These are phyloP conservation scores for Akebia trifoliata DNA, from an alignment of 164 flowering plant genomes.

Conservation along the genomic window DNA sequence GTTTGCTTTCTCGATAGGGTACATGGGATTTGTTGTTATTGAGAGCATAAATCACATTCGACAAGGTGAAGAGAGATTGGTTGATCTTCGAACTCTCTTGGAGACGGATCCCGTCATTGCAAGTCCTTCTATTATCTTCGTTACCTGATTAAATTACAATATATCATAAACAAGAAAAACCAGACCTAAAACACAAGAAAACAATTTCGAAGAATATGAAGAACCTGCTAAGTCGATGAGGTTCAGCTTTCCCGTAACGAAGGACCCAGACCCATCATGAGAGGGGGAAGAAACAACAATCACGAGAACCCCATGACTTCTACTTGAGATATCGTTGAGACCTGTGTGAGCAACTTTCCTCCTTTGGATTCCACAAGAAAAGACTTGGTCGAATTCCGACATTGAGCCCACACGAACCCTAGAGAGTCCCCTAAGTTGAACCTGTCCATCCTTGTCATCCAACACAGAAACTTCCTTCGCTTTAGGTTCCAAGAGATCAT, in stretches of 20 bases:
- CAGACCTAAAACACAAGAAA: background rate
- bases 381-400: slow-evolving; percentile 54
- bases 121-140: slow-evolving; percentile 82
- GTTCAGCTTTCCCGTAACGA: slow-evolving; percentile 69
- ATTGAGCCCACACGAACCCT: slow-evolving; percentile 56
- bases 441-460: slow-evolving; percentile 72
- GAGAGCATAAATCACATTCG: slow-evolving; percentile 89
- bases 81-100: slow-evolving; percentile 93
- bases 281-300: slow-evolving; percentile 47
- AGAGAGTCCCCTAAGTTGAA: slow-evolving; percentile 81
- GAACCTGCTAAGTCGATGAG: slow-evolving; percentile 95
- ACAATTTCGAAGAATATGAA: background rate
- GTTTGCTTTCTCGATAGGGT: slow-evolving; percentile 89
- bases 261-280: slow-evolving; percentile 29
- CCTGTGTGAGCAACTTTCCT: slow-evolving; percentile 82
- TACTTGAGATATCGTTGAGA: slow-evolving; percentile 88
- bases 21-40: slow-evolving; percentile 67
- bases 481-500: slow-evolving; percentile 71
- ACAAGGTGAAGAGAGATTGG: slow-evolving; percentile 85
- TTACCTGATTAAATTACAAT: slow-evolving; percentile 47
- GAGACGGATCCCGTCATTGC: slow-evolving; percentile 81
- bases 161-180: background rate
- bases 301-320: slow-evolving; percentile 92
- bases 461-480: slow-evolving; percentile 58
- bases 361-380: slow-evolving; percentile 56